Evolutionary conservation across 2,329 filamentous ascomycete species (phyloP).

Genomic region (Trichoderma sp.): DNA sequence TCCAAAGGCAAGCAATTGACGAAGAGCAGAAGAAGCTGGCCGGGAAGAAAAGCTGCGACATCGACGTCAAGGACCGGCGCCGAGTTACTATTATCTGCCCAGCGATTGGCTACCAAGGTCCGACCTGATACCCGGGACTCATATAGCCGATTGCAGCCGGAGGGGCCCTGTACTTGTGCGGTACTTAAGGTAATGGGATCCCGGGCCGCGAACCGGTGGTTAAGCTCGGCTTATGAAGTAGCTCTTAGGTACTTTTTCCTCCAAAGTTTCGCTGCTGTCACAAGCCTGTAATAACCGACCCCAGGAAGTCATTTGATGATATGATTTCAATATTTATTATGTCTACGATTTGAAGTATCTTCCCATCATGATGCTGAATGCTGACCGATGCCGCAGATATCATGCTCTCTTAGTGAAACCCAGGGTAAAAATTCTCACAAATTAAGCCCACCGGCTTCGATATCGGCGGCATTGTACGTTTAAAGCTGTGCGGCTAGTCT

Average conservation of each 20-base stretch:
- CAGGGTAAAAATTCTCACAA: conserved; percentile 65
- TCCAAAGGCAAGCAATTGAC: conserved; percentile 13
- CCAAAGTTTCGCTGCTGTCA: not conserved
- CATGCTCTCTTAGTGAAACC: not conserved
- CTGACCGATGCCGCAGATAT: not conserved
- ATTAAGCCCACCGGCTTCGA: conserved; percentile 76
- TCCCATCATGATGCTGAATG: not conserved
- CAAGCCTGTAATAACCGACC: conserved; percentile 18
- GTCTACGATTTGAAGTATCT: not conserved
- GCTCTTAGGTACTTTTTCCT: not conserved
- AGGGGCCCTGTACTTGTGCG: not conserved
- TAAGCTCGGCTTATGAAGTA: conserved; percentile 20
- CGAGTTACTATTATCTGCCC: conserved; percentile 22
- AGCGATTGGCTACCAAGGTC: conserved; percentile 25
- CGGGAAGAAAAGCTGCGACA: conserved; percentile 12
- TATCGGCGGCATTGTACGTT: conserved; percentile 63
- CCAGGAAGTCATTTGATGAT: not conserved
- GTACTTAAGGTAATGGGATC: not conserved
- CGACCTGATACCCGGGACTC: not conserved
- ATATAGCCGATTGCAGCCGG: conserved; percentile 25
- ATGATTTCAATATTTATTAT: not conserved
- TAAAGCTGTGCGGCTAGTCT: conserved; percentile 61
- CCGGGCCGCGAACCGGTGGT: not conserved
- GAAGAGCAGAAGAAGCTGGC: not conserved
- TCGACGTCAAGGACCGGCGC: conserved; percentile 14